These are phyloP conservation scores for Rubia occidens DNA, from an alignment of 305 asterid genomes.

Conservation along the genomic window DNA sequence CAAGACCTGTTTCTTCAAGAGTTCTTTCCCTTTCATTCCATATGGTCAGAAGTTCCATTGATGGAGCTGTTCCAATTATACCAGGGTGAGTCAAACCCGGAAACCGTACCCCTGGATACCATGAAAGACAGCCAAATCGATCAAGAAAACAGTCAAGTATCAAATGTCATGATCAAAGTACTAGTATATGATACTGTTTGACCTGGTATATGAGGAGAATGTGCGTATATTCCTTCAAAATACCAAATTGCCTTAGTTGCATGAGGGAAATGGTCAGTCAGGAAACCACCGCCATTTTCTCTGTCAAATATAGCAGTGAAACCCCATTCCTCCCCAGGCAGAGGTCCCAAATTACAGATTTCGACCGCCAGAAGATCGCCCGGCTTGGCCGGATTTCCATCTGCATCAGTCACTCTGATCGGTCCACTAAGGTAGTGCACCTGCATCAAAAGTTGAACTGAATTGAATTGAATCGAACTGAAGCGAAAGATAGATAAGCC, in stretches of 20 bases:
- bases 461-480: too few species aligned
- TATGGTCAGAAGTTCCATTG: slow-evolving; percentile 64
- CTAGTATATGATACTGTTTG: not conserved
- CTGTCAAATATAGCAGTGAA: slow-evolving; percentile 82
- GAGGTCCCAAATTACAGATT: slow-evolving; percentile 87
- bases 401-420: slow-evolving; percentile 53
- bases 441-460: slow-evolving; percentile 23
- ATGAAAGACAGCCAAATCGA: not conserved
- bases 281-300: slow-evolving; percentile 91
- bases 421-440: slow-evolving; percentile 95
- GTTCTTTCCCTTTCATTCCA: slow-evolving; percentile 78
- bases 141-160: not conserved
- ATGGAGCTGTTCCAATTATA: slow-evolving; percentile 87
- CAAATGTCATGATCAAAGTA: not conserved
- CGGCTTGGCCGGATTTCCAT: slow-evolving; percentile 61
- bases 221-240: slow-evolving; percentile 88
- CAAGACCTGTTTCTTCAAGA: slow-evolving; percentile 58
- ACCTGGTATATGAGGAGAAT: slow-evolving; percentile 96
- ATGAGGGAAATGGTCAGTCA: slow-evolving; percentile 78
- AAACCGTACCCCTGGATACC: slow-evolving; percentile 59
- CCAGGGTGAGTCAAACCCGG: slow-evolving; percentile 94
- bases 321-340: slow-evolving; percentile 97
- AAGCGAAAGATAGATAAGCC: too few species aligned
- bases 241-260: slow-evolving; percentile 94
- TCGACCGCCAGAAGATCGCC: slow-evolving; percentile 86